Base-by-base conservation (phyloP, 495 filamentous ascomycete species). In the Choiromyces venosus region DNA sequence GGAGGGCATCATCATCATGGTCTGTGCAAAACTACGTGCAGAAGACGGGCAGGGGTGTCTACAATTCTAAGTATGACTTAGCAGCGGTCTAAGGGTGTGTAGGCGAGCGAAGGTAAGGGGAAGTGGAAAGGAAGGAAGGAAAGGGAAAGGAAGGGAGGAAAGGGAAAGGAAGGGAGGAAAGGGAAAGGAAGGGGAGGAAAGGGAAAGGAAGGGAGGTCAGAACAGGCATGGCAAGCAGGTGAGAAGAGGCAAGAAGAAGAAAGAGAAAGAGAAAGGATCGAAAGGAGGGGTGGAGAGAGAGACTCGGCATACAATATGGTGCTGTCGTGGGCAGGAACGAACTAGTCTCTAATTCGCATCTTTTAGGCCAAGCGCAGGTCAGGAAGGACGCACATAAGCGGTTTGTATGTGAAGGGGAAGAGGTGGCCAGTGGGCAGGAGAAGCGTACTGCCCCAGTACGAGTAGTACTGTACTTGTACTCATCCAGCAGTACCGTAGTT, bases 1-100 rank as follows among this genome's bases (percentile, higher is more conserved):
- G 74, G 74, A 77, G 75, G 73, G 73, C 74, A 76, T 75, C 74
- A 33, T 61, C 9, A 76, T 76, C 73, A 69, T 77, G 75, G 75
- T 77, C 75, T 77, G 75, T 77, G 75, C 75, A 74, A 77, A 72
- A 76, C 12, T 67, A 56, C 42, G 73, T 72, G 69, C 73, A 74
- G 52, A 61, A 33, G 25, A 69, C 61, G 33, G 72, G 74, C 75
- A 77, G 72, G 75, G 75, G 73, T 77, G 69, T 76, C 46, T 71
- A 66, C 73, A 75, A 38, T 65, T 4, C 52, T 61, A 61, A 76
- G 71, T 73, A 69, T 76, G 75, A 77, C 74, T 40, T 29, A 61
- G 52, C 52, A 7, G 52, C 52, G 52, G 52, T 33, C 52, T 61
- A 61, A 61, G 52, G 52, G 52, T 33, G 52, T 29, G 52, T 10